Evolutionary conservation across 2,329 filamentous ascomycete species (phyloP).

Genomic region (Fonsecaea monophora): DNA sequence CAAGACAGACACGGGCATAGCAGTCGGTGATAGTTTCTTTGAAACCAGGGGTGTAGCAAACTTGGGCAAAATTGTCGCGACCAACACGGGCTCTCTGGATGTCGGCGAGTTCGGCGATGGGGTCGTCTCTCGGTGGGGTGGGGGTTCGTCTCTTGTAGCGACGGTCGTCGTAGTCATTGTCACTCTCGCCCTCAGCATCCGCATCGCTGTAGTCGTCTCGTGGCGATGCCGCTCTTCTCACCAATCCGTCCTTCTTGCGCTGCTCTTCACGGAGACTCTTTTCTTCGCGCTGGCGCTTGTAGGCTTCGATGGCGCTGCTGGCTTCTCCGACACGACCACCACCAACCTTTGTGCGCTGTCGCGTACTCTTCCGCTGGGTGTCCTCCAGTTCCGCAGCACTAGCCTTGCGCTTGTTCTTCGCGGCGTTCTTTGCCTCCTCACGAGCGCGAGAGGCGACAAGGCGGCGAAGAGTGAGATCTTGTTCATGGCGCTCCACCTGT

Average conservation of each 20-base stretch:
- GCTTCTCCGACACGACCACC: constrained; percentile 72
- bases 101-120: constrained; percentile 76
- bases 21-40: constrained; percentile 81
- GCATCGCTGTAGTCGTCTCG: constrained; percentile 66
- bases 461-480: constrained; percentile 80
- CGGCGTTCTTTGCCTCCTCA: constrained; percentile 60
- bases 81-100: constrained; percentile 84
- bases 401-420: constrained; percentile 74
- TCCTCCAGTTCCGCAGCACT: constrained; percentile 80
- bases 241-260: constrained; percentile 51
- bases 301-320: constrained; percentile 75
- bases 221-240: constrained; percentile 56
- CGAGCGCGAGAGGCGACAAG: constrained; percentile 73
- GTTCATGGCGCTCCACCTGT: constrained; percentile 79
- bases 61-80: constrained; percentile 82
- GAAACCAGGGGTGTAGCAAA: constrained; percentile 93
- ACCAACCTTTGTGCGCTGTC: constrained; percentile 71
- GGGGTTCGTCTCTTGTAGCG: constrained; percentile 59
- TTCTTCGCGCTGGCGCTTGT: constrained; percentile 67
- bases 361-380: constrained; percentile 73
- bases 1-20: constrained; percentile 84
- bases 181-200: constrained; percentile 75
- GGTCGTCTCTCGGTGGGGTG: constrained; percentile 65
- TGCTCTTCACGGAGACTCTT: constrained; percentile 59
- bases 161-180: constrained; percentile 75